Evolutionary conservation across 495 filamentous ascomycete species (phyloP).

Genomic region (Penicillium daleae): DNA sequence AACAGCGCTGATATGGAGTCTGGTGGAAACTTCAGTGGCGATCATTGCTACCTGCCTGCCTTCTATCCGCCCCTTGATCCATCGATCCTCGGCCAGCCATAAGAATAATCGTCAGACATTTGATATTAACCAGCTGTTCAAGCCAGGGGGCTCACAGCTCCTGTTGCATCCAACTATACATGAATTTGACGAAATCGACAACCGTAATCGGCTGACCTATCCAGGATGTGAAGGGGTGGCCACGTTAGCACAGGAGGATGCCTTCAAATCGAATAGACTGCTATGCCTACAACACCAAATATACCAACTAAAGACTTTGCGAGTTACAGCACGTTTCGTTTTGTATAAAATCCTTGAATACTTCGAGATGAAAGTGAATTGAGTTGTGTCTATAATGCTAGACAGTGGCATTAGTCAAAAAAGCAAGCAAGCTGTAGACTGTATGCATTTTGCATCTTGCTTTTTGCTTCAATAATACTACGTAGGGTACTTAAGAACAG

Average conservation of each 20-base stretch:
- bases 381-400: neutral
- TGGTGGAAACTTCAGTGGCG: slow-evolving; percentile 19
- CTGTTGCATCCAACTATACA: neutral
- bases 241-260: neutral
- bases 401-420: neutral
- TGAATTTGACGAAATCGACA: neutral
- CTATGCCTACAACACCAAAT: neutral
- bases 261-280: no score
- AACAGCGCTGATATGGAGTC: slow-evolving; percentile 21
- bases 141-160: neutral
- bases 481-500: neutral
- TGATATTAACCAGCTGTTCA: neutral
- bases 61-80: neutral
- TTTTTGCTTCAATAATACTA: neutral
- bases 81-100: neutral
- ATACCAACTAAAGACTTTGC: neutral
- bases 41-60: slow-evolving; percentile 17
- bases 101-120: neutral
- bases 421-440: neutral
- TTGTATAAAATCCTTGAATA: no score
- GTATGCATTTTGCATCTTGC: no score
- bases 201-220: neutral
- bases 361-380: neutral
- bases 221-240: neutral
- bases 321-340: no score